A percentile compares a stretch with the other conserved stretches of the same genome.
These are phyloP conservation scores for Maudiozyma serrabonitensis DNA, from an alignment of 805 yeast species.

Conservation along the genomic window DNA sequence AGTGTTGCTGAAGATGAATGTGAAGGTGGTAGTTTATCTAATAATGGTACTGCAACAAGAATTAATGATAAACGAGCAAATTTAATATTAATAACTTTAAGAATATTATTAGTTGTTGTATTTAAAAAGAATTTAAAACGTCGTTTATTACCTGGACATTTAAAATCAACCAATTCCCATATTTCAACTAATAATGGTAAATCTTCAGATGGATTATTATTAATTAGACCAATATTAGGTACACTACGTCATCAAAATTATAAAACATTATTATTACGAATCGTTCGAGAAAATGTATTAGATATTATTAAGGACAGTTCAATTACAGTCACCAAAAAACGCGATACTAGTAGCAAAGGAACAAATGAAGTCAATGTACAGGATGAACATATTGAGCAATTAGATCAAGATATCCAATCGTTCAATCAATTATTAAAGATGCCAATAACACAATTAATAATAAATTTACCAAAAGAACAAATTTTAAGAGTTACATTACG, in stretches of 20 bases:
- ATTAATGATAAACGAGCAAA: constrained; percentile 32
- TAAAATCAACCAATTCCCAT: no score
- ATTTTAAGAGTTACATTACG: constrained; percentile 12
- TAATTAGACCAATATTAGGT: constrained; percentile 27
- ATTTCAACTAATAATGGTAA: constrained; percentile 5
- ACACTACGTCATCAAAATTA: constrained; percentile 27
- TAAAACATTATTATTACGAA: constrained; percentile 18
- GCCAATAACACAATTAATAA: constrained; percentile 16
- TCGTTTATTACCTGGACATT: constrained; percentile 8
- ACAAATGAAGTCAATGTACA: not conserved
- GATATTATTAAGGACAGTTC: constrained; percentile 14
- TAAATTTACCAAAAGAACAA: constrained; percentile 10
- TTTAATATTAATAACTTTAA: constrained; percentile 25
- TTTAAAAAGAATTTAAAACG: constrained; percentile 31
- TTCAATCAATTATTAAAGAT: constrained; percentile 16
- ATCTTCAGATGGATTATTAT: constrained; percentile 10
- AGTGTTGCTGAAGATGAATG: not conserved
- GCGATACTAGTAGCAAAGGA: not conserved
- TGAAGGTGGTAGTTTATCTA: constrained; percentile 29
- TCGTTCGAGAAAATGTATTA: constrained; percentile 19
- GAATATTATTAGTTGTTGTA: constrained; percentile 30
- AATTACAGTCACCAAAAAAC: not conserved
- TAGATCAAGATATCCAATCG: constrained; percentile 18
- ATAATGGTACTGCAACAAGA: constrained; percentile 25
- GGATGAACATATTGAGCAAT: constrained; percentile 12